Conservation (phyloP, 192 early-diverging fungal genomes). For the Backusella macrospora region DNA sequence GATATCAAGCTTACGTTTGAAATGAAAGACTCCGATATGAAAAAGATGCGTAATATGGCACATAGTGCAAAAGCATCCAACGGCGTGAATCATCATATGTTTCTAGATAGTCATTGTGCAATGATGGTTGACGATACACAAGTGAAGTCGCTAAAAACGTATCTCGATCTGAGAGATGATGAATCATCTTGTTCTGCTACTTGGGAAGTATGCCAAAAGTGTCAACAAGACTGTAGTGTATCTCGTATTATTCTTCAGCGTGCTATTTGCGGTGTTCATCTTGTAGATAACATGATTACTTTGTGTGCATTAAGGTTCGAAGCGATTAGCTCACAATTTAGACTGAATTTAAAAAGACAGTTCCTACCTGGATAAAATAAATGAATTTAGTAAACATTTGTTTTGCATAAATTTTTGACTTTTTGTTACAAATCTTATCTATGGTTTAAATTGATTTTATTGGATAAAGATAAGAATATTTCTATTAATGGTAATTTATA, state of each 20-base stretch:
- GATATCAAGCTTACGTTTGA: constrained; percentile 13
- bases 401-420: constrained; percentile 7
- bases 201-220: constrained; percentile 16
- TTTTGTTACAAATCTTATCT: constrained; percentile 10
- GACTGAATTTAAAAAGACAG: constrained; percentile 38
- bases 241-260: constrained; percentile 6
- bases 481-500: background rate
- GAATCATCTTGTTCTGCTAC: background rate
- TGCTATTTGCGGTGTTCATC: constrained; percentile 26
- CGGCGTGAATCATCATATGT: constrained; percentile 13
- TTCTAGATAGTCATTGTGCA: constrained; percentile 33
- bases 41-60: constrained; percentile 34
- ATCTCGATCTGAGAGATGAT: constrained; percentile 4
- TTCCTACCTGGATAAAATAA: constrained; percentile 37
- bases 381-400: background rate
- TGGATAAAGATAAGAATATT: constrained; percentile 18
- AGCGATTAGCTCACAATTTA: constrained; percentile 35
- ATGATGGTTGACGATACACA: constrained; percentile 34
- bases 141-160: background rate
- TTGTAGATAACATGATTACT: constrained; percentile 23
- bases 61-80: constrained; percentile 23
- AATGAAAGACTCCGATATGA: constrained; percentile 10
- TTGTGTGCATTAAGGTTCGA: constrained; percentile 38
- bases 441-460: background rate
- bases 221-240: constrained; percentile 13